A percentile compares a stretch with the other conserved stretches of the same genome.
Conservation (phyloP, 2,329 filamentous ascomycete genomes). For the Aphanocladium album region DNA sequence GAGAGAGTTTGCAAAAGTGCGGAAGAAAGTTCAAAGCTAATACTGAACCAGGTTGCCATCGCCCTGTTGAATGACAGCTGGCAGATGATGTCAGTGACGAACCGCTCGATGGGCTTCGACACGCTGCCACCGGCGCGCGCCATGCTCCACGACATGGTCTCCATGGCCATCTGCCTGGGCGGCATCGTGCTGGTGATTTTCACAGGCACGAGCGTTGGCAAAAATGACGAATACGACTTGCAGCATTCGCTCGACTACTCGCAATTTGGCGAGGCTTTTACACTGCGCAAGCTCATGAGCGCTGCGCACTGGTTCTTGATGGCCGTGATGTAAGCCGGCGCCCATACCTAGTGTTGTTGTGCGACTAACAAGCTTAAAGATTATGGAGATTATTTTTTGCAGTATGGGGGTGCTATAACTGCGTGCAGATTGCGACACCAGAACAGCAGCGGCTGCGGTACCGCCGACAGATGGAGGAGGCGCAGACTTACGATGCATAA, state of each 20-base stretch:
- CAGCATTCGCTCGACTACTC: conserved; percentile 8
- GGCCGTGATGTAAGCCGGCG: conserved; percentile 21
- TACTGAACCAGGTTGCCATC: conserved; percentile 21
- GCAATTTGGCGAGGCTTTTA: neutral
- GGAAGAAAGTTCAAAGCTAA: neutral
- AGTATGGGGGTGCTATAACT: conserved; percentile 25
- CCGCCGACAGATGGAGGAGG: conserved; percentile 10
- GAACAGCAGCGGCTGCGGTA: neutral
- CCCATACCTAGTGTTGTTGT: neutral
- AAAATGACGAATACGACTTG: conserved; percentile 16
- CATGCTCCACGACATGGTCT: conserved; percentile 29
- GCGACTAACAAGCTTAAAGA: conserved; percentile 8
- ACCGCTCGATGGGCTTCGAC: conserved; percentile 22
- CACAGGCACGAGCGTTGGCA: conserved; percentile 16
- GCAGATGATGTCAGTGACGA: conserved; percentile 27
- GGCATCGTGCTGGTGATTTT: conserved; percentile 31
- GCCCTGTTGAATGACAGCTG: conserved; percentile 35
- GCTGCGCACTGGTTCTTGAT: conserved; percentile 14
- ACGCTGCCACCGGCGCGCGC: conserved; percentile 24
- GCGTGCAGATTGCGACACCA: conserved; percentile 2
- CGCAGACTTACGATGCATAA: conserved; percentile 2
- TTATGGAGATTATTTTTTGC: conserved; percentile 24
- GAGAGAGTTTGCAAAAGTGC: neutral
- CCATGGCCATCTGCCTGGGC: conserved; percentile 28
- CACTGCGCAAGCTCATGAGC: neutral